These are phyloP conservation scores for Phytopythium vexans DNA, from an alignment of 352 stramenopile species.

Conservation along the genomic window DNA sequence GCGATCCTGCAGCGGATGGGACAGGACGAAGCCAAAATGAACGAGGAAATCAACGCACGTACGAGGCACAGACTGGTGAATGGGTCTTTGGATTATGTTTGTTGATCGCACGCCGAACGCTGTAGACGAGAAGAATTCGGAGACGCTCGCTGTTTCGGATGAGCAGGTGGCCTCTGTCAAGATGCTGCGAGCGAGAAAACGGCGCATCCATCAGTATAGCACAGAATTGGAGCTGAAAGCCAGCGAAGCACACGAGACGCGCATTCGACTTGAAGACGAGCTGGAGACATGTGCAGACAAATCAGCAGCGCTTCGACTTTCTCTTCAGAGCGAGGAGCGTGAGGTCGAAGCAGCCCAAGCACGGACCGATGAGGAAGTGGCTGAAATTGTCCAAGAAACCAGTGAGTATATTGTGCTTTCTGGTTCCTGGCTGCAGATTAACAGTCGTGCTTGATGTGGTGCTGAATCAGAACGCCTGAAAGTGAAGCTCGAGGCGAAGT, in stretches of 20 bases:
- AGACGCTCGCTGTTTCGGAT: conserved; percentile 16
- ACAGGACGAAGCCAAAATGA: conserved; percentile 7
- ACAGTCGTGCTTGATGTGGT: not conserved
- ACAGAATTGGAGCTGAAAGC: conserved; percentile 33
- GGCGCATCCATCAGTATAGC: conserved; percentile 39
- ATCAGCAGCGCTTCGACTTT: conserved; percentile 21
- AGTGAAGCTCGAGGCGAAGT: conserved; percentile 39
- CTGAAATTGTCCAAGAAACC: conserved; percentile 28
- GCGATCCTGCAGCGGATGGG: not conserved
- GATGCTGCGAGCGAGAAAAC: conserved; percentile 43
- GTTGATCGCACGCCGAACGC: not conserved
- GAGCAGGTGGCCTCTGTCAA: conserved; percentile 22
- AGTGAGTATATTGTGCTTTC: conserved; percentile 16
- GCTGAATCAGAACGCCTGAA: conserved; percentile 23
- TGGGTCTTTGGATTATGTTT: too few relatives aligned
- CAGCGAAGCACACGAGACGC: conserved; percentile 18
- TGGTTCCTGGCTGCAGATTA: not conserved
- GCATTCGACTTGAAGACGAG: conserved; percentile 22
- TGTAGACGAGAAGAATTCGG: conserved; percentile 5
- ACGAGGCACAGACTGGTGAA: too few relatives aligned
- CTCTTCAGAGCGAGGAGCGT: conserved; percentile 33
- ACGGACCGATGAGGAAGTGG: conserved; percentile 29
- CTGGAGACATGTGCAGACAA: conserved; percentile 18
- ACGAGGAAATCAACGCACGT: not conserved
- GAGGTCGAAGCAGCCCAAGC: conserved; percentile 23